These are phyloP conservation scores for Fusarium heterosporum DNA, from an alignment of 2,329 filamentous ascomycete genomes.

Conservation along the genomic window DNA sequence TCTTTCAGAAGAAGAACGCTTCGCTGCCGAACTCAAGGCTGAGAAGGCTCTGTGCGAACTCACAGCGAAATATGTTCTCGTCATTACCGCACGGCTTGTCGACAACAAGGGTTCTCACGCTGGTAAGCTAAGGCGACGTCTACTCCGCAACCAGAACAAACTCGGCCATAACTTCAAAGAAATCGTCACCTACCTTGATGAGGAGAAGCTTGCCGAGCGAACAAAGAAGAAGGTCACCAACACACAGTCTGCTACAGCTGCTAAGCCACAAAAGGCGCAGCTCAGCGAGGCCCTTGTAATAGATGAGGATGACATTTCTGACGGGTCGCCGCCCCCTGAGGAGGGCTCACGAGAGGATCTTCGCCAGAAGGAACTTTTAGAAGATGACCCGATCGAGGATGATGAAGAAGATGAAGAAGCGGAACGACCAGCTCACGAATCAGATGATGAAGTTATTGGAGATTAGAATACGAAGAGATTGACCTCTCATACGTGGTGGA, in stretches of 20 bases:
- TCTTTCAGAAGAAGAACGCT: constrained; percentile 67
- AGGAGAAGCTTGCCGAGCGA: constrained; percentile 65
- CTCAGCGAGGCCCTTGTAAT: constrained; percentile 60
- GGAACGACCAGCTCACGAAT: constrained; percentile 51
- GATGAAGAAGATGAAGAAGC: constrained; percentile 50
- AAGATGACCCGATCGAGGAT: constrained; percentile 60
- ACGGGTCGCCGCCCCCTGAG: constrained; percentile 64
- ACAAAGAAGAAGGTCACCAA: constrained; percentile 55
- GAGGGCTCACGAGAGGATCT: constrained; percentile 71
- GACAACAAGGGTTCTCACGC: constrained; percentile 71
- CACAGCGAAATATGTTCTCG: constrained; percentile 85
- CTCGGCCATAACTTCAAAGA: constrained; percentile 89
- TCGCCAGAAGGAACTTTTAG: constrained; percentile 65
- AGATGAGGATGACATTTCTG: constrained; percentile 58
- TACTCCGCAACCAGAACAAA: constrained; percentile 82
- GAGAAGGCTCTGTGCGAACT: constrained; percentile 90
- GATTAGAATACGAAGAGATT: constrained; percentile 51
- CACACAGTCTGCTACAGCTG: constrained; percentile 33
- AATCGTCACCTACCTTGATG: constrained; percentile 83
- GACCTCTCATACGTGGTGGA: constrained; percentile 21
- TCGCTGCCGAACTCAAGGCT: constrained; percentile 76
- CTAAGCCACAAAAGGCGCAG: constrained; percentile 51
- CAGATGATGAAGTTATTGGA: constrained; percentile 60
- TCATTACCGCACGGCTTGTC: constrained; percentile 79
- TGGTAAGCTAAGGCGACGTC: constrained; percentile 74